Evolutionary conservation across 2,329 filamentous ascomycete species (phyloP), one percentile per base, ranked within the genome.

Genomic region (Stagonosporopsis cucurbitacearum): DNA sequence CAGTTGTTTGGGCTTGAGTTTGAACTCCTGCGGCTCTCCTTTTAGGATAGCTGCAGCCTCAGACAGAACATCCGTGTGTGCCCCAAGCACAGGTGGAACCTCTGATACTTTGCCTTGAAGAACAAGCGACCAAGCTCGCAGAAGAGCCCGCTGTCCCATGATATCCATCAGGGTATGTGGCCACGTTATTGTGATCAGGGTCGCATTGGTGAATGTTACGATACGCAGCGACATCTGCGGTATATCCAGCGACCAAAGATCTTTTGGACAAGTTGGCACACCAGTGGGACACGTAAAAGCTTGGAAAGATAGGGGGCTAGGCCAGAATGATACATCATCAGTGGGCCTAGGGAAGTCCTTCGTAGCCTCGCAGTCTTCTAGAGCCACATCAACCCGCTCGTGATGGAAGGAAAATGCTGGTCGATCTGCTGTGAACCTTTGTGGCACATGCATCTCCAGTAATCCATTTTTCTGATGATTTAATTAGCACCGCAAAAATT

Each of bases 151-250:
- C 25, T 73, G 72, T 4, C 80, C 81, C 59, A 81, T 73, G 3
- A 73, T 79, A 57, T 84, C 82, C 54, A 78, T 77, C 6, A 83
- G 64, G 0, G 77, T 78, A 63, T 85, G 83, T 2, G 79, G 77
- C 69, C 76, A 82, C 1, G 71, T 69, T 0, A 85, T 58, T 0
- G 75, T 73, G 1, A 85, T 70, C 0, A 85, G 64, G 0, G 83
- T 85, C 0, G 80, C 79, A 52, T 86, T 79, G 3, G 61, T 64
- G 62, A 85, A 85, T 0, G 77, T 76, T 3, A 78, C 76, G 37
- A 84, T 70, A 57, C 82, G 80, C 4, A 85, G 67, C 4, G 75
- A 75, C 4, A 85, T 63, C 61, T 80, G 78, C 0, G 82, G 81
- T 17, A 62, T 67, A 62, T 83, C 81, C 4, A 35, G 9, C 2